A percentile compares a stretch with the other conserved stretches of the same genome.
These are phyloP conservation scores for Saccharomycopsis lassenensis DNA, from an alignment of 805 yeast species.

Conservation along the genomic window DNA sequence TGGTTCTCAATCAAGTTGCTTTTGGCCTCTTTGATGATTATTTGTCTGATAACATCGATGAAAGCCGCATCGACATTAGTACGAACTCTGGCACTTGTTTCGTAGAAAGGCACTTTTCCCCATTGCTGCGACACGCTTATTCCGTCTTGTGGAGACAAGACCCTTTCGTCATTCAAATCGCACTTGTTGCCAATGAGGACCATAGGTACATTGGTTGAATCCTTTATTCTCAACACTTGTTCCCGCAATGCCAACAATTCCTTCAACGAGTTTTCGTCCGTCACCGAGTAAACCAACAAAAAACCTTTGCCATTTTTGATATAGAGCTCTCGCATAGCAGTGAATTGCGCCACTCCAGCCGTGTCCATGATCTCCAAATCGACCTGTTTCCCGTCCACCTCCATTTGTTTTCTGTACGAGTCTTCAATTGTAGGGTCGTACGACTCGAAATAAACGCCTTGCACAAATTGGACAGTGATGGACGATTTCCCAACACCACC, in stretches of 20 bases:
- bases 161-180: slow-evolving; percentile 67
- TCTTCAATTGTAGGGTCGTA: slow-evolving; percentile 98
- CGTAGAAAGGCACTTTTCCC: slow-evolving; percentile 76
- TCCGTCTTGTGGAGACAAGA: slow-evolving; percentile 72
- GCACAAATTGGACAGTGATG: slow-evolving; percentile 83
- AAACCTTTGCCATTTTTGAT: slow-evolving; percentile 88
- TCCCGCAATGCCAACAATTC: slow-evolving; percentile 73
- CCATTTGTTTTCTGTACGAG: slow-evolving; percentile 80
- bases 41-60: slow-evolving; percentile 78
- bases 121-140: slow-evolving; percentile 70
- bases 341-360: slow-evolving; percentile 91
- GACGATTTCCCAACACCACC: slow-evolving; percentile 98
- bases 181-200: slow-evolving; percentile 87
- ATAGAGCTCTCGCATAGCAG: slow-evolving; percentile 87
- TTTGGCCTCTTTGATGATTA: slow-evolving; percentile 61
- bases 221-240: slow-evolving; percentile 78
- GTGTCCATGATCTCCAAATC: slow-evolving; percentile 84
- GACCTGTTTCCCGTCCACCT: slow-evolving; percentile 79
- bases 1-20: too few relatives aligned
- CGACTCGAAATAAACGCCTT: slow-evolving; percentile 78
- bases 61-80: slow-evolving; percentile 88
- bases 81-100: slow-evolving; percentile 84
- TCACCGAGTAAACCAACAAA: slow-evolving; percentile 74
- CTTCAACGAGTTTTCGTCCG: slow-evolving; percentile 62
- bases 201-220: slow-evolving; percentile 69